Percentiles rank a stretch among this genome's conserved stretches.
phyloP scores from a whole-genome alignment of 345 rosid genomes.

The Atalantia buxifolia region DNA sequence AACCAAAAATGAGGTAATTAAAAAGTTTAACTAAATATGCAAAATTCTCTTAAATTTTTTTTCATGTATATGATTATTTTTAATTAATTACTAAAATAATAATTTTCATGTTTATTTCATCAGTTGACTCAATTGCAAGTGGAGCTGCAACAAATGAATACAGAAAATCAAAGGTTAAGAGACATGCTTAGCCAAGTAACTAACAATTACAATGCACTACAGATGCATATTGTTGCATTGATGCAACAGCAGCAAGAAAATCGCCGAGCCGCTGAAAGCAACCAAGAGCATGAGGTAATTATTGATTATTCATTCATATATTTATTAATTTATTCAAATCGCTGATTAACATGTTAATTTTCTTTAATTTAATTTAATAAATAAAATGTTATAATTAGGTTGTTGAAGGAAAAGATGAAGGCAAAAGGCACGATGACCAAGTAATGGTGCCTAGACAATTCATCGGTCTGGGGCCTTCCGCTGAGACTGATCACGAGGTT shows the following conservation, averaged over 20 bases:
- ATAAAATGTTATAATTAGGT: conserved; percentile 21
- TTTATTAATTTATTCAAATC: no score
- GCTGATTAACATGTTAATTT: no score
- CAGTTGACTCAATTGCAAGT: conserved; percentile 58
- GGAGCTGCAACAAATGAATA: conserved; percentile 63
- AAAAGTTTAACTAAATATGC: neutral
- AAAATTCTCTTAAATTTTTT: no score
- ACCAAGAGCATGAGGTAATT: conserved; percentile 38
- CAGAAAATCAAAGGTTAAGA: conserved; percentile 67
- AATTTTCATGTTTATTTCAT: neutral
- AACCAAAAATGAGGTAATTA: conserved; percentile 54
- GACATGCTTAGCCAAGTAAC: conserved; percentile 77
- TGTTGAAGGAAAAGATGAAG: conserved; percentile 39
- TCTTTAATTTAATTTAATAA: no score
- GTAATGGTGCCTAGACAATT: conserved; percentile 57
- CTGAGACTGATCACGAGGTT: conserved; percentile 30
- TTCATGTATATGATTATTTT: neutral
- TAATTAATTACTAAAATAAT: neutral
- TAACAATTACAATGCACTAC: conserved; percentile 60
- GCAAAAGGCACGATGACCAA: conserved; percentile 22
- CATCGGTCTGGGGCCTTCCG: conserved; percentile 53
- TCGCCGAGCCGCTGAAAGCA: conserved; percentile 23
- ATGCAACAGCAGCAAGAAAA: conserved; percentile 53
- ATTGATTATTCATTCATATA: no score
- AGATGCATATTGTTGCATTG: conserved; percentile 59